phyloP scores from a whole-genome alignment of 1,284 basidiomycete genomes.

The Xerocomus minutiporus region DNA sequence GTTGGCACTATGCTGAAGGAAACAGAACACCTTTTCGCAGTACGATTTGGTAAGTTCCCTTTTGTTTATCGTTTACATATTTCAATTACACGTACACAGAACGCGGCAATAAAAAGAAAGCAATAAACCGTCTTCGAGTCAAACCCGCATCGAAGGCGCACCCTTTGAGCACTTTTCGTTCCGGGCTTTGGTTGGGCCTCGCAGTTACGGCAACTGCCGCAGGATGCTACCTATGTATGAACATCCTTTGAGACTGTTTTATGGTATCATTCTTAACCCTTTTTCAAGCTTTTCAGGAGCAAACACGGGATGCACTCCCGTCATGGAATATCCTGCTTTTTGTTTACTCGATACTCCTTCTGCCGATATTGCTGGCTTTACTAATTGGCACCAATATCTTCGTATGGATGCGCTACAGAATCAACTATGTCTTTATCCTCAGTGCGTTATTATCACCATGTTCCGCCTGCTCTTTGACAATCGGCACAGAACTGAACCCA shows the following conservation, averaged over 20 bases:
- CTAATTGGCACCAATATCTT: slow-evolving; percentile 79
- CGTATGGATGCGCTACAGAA: slow-evolving; percentile 72
- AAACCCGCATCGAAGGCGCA: slow-evolving; percentile 59
- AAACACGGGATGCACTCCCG: slow-evolving; percentile 56
- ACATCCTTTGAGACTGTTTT: not conserved
- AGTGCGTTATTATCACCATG: slow-evolving; percentile 39
- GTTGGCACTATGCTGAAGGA: slow-evolving; percentile 68
- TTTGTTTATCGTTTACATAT: not conserved
- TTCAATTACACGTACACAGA: slow-evolving; percentile 41
- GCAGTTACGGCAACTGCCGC: slow-evolving; percentile 68
- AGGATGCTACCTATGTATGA: slow-evolving; percentile 67
- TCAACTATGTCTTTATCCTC: slow-evolving; percentile 92
- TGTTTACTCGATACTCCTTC: slow-evolving; percentile 71
- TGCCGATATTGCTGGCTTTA: slow-evolving; percentile 76
- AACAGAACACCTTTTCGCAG: slow-evolving; percentile 71
- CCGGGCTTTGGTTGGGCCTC: slow-evolving; percentile 75
- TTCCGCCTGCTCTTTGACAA: not conserved
- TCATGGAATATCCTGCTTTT: slow-evolving; percentile 75
- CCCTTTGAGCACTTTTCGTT: slow-evolving; percentile 74
- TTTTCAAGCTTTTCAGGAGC: slow-evolving; percentile 52
- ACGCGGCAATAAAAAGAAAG: slow-evolving; percentile 80
- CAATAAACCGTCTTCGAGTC: slow-evolving; percentile 65
- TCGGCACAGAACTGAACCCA: slow-evolving; percentile 63
- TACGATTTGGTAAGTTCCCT: slow-evolving; percentile 59
- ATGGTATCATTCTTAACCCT: not conserved